A percentile compares a stretch with the other conserved stretches of the same genome.
Evolutionary conservation across 495 filamentous ascomycete species (phyloP).

Genomic region (Cudoniella acicularis): DNA sequence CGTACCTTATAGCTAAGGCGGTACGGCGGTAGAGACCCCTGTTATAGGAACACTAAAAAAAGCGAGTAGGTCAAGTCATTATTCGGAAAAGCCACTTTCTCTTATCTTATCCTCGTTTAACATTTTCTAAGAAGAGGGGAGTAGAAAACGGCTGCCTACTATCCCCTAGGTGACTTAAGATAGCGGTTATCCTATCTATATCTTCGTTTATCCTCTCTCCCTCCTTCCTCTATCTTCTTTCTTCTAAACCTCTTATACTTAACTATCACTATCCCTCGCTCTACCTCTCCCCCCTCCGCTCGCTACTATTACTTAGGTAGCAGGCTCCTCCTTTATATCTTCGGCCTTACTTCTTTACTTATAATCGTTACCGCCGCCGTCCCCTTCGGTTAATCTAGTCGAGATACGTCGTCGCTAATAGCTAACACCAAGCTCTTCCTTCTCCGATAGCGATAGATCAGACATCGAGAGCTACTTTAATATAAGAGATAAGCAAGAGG

Average conservation of each 20-base stretch:
- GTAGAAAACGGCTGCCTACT: constrained; percentile 15
- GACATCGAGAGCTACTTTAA: constrained; percentile 10
- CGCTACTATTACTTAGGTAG: constrained; percentile 2
- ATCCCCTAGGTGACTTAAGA: constrained; percentile 19
- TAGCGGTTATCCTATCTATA: constrained; percentile 16
- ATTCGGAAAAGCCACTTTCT: background rate
- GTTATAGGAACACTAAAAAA: constrained; percentile 1
- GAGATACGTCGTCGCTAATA: constrained; percentile 2
- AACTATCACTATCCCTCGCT: constrained; percentile 9
- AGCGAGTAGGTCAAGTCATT: too few species aligned
- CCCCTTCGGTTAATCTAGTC: background rate
- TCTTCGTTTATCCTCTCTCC: constrained; percentile 8
- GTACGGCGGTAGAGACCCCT: constrained; percentile 16
- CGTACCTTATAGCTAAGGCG: constrained; percentile 16
- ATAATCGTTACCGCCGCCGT: background rate
- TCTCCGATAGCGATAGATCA: background rate
- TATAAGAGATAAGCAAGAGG: constrained; percentile 5
- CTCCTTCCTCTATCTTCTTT: constrained; percentile 16
- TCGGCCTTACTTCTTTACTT: background rate
- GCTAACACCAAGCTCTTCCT: constrained; percentile 4
- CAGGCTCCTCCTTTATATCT: constrained; percentile 2
- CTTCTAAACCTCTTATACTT: constrained; percentile 14
- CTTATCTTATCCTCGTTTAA: constrained; percentile 17
- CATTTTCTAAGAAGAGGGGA: constrained; percentile 7
- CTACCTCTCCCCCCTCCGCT: constrained; percentile 6